Evolutionary conservation across 768 basidiomycete genomes (phyloP).

Genomic region (Chalciporus chontae): DNA sequence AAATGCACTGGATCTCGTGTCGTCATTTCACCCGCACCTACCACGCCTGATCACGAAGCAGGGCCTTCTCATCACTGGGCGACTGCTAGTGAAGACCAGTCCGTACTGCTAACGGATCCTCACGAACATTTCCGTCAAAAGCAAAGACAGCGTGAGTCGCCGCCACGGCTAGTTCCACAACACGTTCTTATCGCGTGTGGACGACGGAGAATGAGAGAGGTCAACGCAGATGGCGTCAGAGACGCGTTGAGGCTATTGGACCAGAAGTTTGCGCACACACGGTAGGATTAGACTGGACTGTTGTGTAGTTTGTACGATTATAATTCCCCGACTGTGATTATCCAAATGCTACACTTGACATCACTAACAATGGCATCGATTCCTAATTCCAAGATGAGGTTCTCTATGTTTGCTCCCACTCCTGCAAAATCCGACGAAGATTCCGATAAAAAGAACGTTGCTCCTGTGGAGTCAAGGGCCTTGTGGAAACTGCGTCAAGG

Average conservation of each 20-base stretch:
- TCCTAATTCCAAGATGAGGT: neutral
- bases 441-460: slow-evolving; percentile 38
- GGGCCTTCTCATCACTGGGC: slow-evolving; percentile 10
- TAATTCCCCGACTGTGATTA: slow-evolving; percentile 1
- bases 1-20: slow-evolving; percentile 72
- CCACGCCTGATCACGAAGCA: slow-evolving; percentile 43
- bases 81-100: slow-evolving; percentile 26
- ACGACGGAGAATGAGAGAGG: slow-evolving; percentile 58
- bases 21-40: slow-evolving; percentile 50
- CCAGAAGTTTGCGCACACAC: slow-evolving; percentile 47
- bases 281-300: slow-evolving; percentile 14
- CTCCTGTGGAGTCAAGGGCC: slow-evolving; percentile 28
- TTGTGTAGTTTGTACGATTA: neutral
- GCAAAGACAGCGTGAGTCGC: slow-evolving; percentile 38
- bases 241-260: slow-evolving; percentile 77
- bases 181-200: slow-evolving; percentile 62
- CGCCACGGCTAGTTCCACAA: slow-evolving; percentile 55
- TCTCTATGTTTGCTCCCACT: slow-evolving; percentile 20
- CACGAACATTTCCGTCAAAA: slow-evolving; percentile 50
- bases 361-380: neutral
- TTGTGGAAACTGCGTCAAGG: slow-evolving; percentile 10
- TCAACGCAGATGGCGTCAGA: slow-evolving; percentile 67
- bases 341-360: neutral
- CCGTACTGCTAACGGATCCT: slow-evolving; percentile 51
- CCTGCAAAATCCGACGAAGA: slow-evolving; percentile 29